A percentile compares a stretch with the other conserved stretches of the same genome.
phyloP scores from a whole-genome alignment of 208 protist genomes.

The Crithidia mellificae region DNA sequence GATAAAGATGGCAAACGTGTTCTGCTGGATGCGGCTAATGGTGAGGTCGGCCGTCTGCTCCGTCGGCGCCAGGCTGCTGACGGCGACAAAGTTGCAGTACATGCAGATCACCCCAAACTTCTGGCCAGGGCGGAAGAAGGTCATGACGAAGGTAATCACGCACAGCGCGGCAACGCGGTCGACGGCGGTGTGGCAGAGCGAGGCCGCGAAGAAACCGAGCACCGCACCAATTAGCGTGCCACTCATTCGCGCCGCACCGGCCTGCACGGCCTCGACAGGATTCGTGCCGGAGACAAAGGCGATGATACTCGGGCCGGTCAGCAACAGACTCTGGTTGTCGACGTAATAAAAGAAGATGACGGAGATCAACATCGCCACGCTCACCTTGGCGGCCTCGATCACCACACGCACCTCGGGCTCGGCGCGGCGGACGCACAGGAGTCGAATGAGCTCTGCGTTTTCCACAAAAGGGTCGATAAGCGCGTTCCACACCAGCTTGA shows the following conservation, averaged over 20 bases:
- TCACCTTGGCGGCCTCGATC: conserved; percentile 78
- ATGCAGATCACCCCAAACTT: conserved; percentile 65
- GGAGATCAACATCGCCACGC: conserved; percentile 73
- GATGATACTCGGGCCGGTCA: conserved; percentile 79
- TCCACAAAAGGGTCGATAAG: conserved; percentile 47
- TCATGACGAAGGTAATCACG: conserved; percentile 71
- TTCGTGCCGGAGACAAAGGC: conserved; percentile 78
- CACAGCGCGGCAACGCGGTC: conserved; percentile 60
- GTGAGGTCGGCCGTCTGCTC: conserved; percentile 42
- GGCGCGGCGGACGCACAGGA: conserved; percentile 34
- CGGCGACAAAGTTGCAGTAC: conserved; percentile 75
- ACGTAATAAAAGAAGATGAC: conserved; percentile 79
- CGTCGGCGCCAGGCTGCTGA: conserved; percentile 44
- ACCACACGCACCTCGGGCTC: conserved; percentile 59
- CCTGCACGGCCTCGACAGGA: conserved; percentile 70
- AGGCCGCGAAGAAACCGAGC: conserved; percentile 73
- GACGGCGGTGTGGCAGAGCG: conserved; percentile 46
- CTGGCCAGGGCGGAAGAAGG: conserved; percentile 59
- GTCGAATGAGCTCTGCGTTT: conserved; percentile 42
- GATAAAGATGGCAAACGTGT: conserved; percentile 80
- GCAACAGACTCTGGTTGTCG: conserved; percentile 52
- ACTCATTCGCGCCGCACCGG: conserved; percentile 54
- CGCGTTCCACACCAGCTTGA: conserved; percentile 37
- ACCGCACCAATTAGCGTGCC: conserved; percentile 74
- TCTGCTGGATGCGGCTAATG: conserved; percentile 83